These are phyloP conservation scores for Neonectria hederae DNA, from an alignment of 2,329 filamentous ascomycete genomes.

Conservation along the genomic window DNA sequence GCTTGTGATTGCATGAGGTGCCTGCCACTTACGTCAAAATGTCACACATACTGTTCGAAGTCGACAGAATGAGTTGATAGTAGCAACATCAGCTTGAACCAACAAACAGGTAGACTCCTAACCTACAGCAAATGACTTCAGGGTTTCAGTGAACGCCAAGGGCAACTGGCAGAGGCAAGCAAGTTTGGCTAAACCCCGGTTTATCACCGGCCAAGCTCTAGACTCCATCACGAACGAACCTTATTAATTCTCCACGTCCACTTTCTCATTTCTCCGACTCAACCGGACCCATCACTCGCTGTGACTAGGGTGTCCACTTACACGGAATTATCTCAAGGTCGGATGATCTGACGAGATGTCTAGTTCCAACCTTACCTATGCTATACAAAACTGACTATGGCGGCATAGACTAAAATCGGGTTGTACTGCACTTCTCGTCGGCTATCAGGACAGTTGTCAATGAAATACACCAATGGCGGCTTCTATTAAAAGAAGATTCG, in stretches of 20 bases:
- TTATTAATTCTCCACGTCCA: not conserved
- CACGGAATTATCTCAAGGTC: not conserved
- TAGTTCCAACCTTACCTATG: too few relatives aligned
- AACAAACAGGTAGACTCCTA: too few relatives aligned
- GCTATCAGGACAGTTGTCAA: not conserved
- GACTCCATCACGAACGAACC: not conserved
- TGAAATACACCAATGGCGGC: not conserved
- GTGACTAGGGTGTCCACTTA: not conserved
- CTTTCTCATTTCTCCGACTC: not conserved
- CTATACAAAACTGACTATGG: not conserved
- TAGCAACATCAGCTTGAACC: too few relatives aligned
- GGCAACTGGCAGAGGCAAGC: too few relatives aligned
- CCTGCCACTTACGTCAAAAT: too few relatives aligned
- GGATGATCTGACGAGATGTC: not conserved
- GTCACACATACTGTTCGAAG: too few relatives aligned
- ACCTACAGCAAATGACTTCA: too few relatives aligned
- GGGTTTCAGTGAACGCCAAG: too few relatives aligned
- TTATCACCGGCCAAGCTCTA: not conserved
- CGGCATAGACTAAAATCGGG: accelerated
- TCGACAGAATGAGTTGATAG: too few relatives aligned
- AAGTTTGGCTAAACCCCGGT: not conserved
- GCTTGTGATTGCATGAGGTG: too few relatives aligned
- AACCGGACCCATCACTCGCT: not conserved
- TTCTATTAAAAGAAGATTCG: not conserved
- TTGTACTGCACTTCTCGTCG: not conserved